phyloP scores from a whole-genome alignment of 2,329 filamentous ascomycete genomes.

The Penicillium concentricum region DNA sequence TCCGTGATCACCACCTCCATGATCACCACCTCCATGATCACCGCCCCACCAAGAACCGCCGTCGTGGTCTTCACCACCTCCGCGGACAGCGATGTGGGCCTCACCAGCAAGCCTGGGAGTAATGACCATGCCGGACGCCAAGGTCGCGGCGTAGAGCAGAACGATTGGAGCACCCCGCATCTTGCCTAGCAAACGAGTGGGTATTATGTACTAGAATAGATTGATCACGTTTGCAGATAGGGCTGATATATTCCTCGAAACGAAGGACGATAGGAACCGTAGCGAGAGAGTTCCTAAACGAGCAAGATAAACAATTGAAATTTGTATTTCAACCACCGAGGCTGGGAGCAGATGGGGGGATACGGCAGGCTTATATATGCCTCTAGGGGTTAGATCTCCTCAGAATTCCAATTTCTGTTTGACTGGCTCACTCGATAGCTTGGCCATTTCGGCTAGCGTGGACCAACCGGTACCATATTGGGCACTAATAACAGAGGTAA shows the following conservation, averaged over 20 bases:
- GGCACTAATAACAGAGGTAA: constrained; percentile 9
- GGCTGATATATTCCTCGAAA: constrained; percentile 9
- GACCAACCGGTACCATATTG: constrained; percentile 2
- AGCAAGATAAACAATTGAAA: constrained; percentile 1
- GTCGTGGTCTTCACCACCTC: constrained; percentile 4
- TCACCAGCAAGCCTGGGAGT: constrained; percentile 15
- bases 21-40: background rate
- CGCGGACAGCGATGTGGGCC: constrained; percentile 10
- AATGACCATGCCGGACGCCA: constrained; percentile 19
- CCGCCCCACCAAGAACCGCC: constrained; percentile 5
- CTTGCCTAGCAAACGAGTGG: constrained; percentile 15
- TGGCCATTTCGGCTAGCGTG: constrained; percentile 4
- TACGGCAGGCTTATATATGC: constrained; percentile 13
- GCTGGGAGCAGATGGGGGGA: background rate
- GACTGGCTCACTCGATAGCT: constrained; percentile 1
- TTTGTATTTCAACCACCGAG: background rate
- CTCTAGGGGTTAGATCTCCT: background rate
- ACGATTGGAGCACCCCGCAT: constrained; percentile 21
- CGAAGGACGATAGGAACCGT: constrained; percentile 42
- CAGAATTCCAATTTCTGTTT: background rate
- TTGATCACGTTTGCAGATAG: background rate
- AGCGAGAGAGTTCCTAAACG: constrained; percentile 47
- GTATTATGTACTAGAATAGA: background rate
- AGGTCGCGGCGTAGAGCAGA: constrained; percentile 18
- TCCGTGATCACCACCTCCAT: background rate